Base-by-base conservation (phyloP, 2,329 filamentous ascomycete species). In the Paecilomyces formosus region DNA sequence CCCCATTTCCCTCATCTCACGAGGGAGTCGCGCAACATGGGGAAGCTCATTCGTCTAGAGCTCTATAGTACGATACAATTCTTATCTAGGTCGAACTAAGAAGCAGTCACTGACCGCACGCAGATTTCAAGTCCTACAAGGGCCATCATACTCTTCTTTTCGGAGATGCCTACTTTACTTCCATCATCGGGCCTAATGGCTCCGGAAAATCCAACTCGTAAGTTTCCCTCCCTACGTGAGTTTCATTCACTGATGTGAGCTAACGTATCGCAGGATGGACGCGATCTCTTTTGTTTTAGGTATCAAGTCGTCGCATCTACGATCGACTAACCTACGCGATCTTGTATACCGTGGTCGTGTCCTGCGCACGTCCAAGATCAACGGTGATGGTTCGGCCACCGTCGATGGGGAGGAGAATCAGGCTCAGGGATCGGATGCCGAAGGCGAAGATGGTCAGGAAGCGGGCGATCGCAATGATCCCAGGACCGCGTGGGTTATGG, bases 91-190 rank as follows among this genome's bases (percentile, higher is more conserved):
- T 31, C 52, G 12, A 60, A 57, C 55, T 39, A 55, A 56, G 65
- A 56, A 60, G 57, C n/a, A 55, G 57, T 59, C 55, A 60, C 65
- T 75, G 60, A 71, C 56, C 35, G 54, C 58, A 53, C 22, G 54
- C 69, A 94, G 90, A 99, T 80, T 99, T 99, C 86, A 99, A 99
- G 80, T 97, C 94, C 68, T 99, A 99, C 81, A 96, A 96, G 76
- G 94, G 92, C 59, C 92, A 97, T 69, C 94, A 99, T 79, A 88
- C 85, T 61, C 85, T 99, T 52, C 85, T 97, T 56, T 97, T 99
- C 69, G 93, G 93, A 70, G 93, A 99, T 79, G 95, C 92, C 1
- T 97, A 97, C 77, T 99, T 99, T 76, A 99, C 94, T 55, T 99
- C 94, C 50, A 97, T 99, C 71, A 97, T 99, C 71, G 94, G 95